Percentiles rank a stretch among this genome's conserved stretches.
These are phyloP conservation scores for Cyberlindnera bimundalis DNA, from an alignment of 805 yeast genomes.

Conservation along the genomic window DNA sequence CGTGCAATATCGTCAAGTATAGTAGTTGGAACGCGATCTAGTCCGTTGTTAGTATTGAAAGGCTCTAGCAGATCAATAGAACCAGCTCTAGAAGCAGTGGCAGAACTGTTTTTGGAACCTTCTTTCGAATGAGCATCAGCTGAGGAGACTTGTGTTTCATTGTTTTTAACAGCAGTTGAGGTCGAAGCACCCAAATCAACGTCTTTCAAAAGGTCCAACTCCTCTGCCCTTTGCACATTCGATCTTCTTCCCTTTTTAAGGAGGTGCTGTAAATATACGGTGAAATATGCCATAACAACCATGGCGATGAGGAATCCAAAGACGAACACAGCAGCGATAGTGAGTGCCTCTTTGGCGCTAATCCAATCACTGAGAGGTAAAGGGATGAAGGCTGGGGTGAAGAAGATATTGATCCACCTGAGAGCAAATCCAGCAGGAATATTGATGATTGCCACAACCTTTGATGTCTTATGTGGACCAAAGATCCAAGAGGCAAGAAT, in stretches of 20 bases:
- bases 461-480: constrained; percentile 33
- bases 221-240: constrained; percentile 30
- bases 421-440: constrained; percentile 67
- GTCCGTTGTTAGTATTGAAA: neutral
- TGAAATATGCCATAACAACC: constrained; percentile 46
- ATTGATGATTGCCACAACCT: constrained; percentile 36
- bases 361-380: constrained; percentile 67
- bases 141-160: neutral
- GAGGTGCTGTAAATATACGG: constrained; percentile 37
- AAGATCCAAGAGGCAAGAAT: constrained; percentile 35
- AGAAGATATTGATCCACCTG: constrained; percentile 75
- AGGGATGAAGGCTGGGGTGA: constrained; percentile 73
- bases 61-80: constrained; percentile 6
- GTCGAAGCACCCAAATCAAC: constrained; percentile 11
- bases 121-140: constrained; percentile 3
- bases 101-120: neutral
- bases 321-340: constrained; percentile 70
- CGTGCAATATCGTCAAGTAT: constrained; percentile 21
- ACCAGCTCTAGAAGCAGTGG: constrained; percentile 3
- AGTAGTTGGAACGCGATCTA: constrained; percentile 16
- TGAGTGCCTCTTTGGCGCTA: constrained; percentile 62
- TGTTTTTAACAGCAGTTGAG: constrained; percentile 13
- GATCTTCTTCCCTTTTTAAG: constrained; percentile 22
- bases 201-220: constrained; percentile 19
- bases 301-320: constrained; percentile 58